A percentile compares a stretch with the other conserved stretches of the same genome.
Evolutionary conservation across 2,329 filamentous ascomycete genomes (phyloP).

Genomic region (Colletotrichum somersetense): DNA sequence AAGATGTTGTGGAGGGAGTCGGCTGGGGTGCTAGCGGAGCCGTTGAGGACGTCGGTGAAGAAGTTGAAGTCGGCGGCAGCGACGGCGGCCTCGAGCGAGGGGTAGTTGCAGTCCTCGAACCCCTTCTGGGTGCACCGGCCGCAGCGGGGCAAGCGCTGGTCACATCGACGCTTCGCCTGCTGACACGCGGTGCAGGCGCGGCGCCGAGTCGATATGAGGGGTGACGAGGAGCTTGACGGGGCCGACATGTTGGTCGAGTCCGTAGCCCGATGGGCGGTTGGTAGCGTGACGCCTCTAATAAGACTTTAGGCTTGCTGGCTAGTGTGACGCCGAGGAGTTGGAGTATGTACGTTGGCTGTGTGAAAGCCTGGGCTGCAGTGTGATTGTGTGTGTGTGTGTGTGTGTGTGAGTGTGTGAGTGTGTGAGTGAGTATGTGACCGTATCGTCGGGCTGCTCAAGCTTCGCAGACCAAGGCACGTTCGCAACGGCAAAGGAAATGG

Average conservation of each 20-base stretch:
- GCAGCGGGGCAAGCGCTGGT: slow-evolving; percentile 51
- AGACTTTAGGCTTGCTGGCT: slow-evolving; percentile 7
- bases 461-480: slow-evolving; percentile 4
- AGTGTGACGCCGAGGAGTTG: slow-evolving; percentile 12
- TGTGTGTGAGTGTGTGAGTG: not conserved
- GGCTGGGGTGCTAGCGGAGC: slow-evolving; percentile 25
- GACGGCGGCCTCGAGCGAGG: slow-evolving; percentile 42
- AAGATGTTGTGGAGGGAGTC: slow-evolving; percentile 38
- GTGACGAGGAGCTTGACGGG: slow-evolving; percentile 37
- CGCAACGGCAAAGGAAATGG: slow-evolving; percentile 5
- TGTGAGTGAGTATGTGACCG: slow-evolving; percentile 9
- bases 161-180: slow-evolving; percentile 54
- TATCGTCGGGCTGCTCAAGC: slow-evolving; percentile 10
- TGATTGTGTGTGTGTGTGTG: not conserved
- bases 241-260: slow-evolving; percentile 39
- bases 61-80: slow-evolving; percentile 46
- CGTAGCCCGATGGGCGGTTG: slow-evolving; percentile 19
- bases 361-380: slow-evolving; percentile 1
- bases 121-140: slow-evolving; percentile 49
- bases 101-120: slow-evolving; percentile 45
- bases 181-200: slow-evolving; percentile 54
- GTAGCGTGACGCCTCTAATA: not conserved
- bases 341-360: slow-evolving; percentile 7
- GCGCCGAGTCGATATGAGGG: slow-evolving; percentile 44
- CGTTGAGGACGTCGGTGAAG: slow-evolving; percentile 45